A percentile compares a stretch with the other conserved stretches of the same genome.
phyloP scores from a whole-genome alignment of 352 stramenopile species.

The Halophytophthora polymorphica region DNA sequence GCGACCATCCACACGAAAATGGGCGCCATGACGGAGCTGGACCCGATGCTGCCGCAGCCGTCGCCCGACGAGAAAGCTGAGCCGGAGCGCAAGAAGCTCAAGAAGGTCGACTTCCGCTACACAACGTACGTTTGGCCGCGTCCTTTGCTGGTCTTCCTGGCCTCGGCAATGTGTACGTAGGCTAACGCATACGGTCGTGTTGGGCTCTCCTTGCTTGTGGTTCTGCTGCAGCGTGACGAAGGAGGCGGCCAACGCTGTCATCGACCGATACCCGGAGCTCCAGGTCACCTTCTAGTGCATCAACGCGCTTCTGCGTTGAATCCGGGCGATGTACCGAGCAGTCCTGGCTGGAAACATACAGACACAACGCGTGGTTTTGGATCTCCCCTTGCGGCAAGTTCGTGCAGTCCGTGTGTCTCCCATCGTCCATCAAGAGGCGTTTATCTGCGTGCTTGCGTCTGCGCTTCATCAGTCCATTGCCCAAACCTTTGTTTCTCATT shows the following conservation, averaged over 20 bases:
- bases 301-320: too few relatives aligned
- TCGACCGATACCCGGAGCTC: conserved; percentile 59
- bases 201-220: conserved; percentile 2
- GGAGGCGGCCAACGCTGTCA: conserved; percentile 65
- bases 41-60: conserved; percentile 15
- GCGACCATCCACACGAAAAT: conserved; percentile 80
- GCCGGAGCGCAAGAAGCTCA: conserved; percentile 81
- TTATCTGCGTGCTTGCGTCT: not conserved
- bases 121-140: conserved; percentile 55
- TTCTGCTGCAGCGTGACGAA: conserved; percentile 64
- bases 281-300: conserved; percentile 31
- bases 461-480: not conserved
- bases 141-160: not conserved
- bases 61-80: conserved; percentile 37
- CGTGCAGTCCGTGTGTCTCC: too few relatives aligned
- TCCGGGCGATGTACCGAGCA: too few relatives aligned
- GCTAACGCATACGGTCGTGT: not conserved
- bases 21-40: conserved; percentile 45
- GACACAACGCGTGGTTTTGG: not conserved
- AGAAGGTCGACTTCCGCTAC: conserved; percentile 89
- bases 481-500: not conserved
- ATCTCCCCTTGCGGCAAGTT: too few relatives aligned
- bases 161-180: not conserved
- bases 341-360: too few relatives aligned
- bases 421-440: too few relatives aligned